Conservation (phyloP, 2,329 filamentous ascomycete genomes). For the Alternaria conjuncta region DNA sequence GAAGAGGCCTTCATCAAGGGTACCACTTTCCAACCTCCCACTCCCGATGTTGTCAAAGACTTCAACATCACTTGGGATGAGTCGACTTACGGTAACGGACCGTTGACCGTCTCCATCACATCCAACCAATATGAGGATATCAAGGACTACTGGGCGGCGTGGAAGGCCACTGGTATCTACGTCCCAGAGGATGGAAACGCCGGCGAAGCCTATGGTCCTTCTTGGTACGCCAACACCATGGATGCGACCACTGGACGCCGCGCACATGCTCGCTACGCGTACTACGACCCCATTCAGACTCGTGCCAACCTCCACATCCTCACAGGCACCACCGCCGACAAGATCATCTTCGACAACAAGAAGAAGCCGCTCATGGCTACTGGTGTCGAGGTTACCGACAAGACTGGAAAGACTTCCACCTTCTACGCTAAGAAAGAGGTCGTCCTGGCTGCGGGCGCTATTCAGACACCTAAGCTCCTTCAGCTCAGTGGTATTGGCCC, state of each 20-base stretch:
- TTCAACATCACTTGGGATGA: constrained; percentile 40
- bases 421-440: constrained; percentile 56
- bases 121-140: constrained; percentile 37
- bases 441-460: constrained; percentile 64
- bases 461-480: constrained; percentile 63
- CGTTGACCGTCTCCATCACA: constrained; percentile 34
- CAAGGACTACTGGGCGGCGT: constrained; percentile 33
- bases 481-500: constrained; percentile 43
- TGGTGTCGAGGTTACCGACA: constrained; percentile 27
- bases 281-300: constrained; percentile 36
- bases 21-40: constrained; percentile 36
- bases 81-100: constrained; percentile 30
- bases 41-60: constrained; percentile 19
- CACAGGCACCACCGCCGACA: constrained; percentile 26
- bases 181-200: constrained; percentile 29
- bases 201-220: constrained; percentile 31
- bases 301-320: constrained; percentile 37
- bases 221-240: constrained; percentile 37
- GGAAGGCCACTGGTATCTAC: constrained; percentile 27
- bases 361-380: constrained; percentile 21
- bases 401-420: constrained; percentile 5
- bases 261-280: constrained; percentile 36
- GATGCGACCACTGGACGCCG: constrained; percentile 31
- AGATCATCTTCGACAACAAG: constrained; percentile 27
- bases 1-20: constrained; percentile 36